These are phyloP conservation scores for Verticillium nubilum DNA, from an alignment of 2,329 filamentous ascomycete genomes.

Conservation along the genomic window DNA sequence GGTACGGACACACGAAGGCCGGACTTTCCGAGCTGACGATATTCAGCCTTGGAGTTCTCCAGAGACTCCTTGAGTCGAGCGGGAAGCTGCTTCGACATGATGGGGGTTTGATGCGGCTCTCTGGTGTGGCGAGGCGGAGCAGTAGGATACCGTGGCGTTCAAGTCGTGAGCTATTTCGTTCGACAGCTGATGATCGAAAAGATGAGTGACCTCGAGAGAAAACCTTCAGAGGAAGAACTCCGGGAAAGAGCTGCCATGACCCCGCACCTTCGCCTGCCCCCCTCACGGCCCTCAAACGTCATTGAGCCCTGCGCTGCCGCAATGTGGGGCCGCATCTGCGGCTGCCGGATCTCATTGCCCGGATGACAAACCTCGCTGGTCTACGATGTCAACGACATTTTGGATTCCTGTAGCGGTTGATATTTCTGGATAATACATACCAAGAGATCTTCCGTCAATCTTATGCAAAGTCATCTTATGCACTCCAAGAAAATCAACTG, in stretches of 20 bases:
- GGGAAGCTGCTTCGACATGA: constrained; percentile 1
- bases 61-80: constrained; percentile 17
- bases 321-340: not conserved
- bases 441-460: not conserved
- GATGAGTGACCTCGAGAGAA: not conserved
- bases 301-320: not conserved
- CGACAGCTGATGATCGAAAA: not conserved
- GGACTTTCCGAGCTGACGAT: constrained; percentile 51
- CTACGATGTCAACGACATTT: not conserved
- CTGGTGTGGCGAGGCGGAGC: not conserved
- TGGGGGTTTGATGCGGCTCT: not conserved
- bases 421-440: too few relatives aligned
- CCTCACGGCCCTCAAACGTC: not conserved
- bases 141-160: not conserved
- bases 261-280: not conserved
- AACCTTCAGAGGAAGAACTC: not conserved
- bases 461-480: not conserved
- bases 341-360: not conserved
- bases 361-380: not conserved
- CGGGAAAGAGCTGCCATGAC: not conserved
- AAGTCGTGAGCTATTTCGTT: not conserved
- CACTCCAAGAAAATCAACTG: not conserved
- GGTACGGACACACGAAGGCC: constrained; percentile 59
- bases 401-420: too few relatives aligned
- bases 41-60: constrained; percentile 36